Conservation (phyloP, 2,329 filamentous ascomycete species). For the Neonectria ditissima region DNA sequence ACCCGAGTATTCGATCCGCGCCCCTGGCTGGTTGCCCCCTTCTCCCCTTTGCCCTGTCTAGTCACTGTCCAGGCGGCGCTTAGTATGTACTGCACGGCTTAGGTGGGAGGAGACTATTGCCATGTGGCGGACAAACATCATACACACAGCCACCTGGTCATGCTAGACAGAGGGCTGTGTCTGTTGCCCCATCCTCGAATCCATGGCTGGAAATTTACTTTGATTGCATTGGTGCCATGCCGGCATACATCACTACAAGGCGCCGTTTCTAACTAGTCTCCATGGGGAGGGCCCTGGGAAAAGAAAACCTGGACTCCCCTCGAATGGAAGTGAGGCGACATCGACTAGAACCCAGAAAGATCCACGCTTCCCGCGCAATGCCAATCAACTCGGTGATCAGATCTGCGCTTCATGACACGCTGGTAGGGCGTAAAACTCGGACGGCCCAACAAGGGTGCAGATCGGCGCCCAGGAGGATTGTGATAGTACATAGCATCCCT, state of each 20-base stretch:
- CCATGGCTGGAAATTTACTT: slow-evolving; percentile 5
- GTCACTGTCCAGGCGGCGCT: slow-evolving; percentile 2
- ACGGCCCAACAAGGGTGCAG: slow-evolving; percentile 10
- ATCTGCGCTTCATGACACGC: slow-evolving; percentile 1
- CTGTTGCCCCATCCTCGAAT: slow-evolving; percentile 7
- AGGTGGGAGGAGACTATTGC: slow-evolving; percentile 16
- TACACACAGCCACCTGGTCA: slow-evolving; percentile 19
- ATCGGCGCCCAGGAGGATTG: slow-evolving; percentile 15
- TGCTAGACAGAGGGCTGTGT: slow-evolving; percentile 20
- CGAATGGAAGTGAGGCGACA: neutral
- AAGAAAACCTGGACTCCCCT: neutral
- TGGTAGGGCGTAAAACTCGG: neutral
- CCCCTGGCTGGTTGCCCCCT: too few relatives aligned
- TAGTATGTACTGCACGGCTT: neutral
- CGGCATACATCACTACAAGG: neutral
- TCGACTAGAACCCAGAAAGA: neutral
- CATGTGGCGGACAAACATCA: slow-evolving; percentile 35
- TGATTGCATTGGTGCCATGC: slow-evolving; percentile 13
- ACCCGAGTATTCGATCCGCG: too few relatives aligned
- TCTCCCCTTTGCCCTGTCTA: neutral
- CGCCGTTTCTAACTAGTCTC: neutral
- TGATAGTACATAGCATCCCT: slow-evolving; percentile 2
- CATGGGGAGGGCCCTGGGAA: neutral
- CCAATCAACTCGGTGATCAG: neutral
- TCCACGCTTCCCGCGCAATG: slow-evolving; percentile 4